Conservation (phyloP, 495 filamentous ascomycete genomes). For the Pseudotulostoma volvatum region DNA sequence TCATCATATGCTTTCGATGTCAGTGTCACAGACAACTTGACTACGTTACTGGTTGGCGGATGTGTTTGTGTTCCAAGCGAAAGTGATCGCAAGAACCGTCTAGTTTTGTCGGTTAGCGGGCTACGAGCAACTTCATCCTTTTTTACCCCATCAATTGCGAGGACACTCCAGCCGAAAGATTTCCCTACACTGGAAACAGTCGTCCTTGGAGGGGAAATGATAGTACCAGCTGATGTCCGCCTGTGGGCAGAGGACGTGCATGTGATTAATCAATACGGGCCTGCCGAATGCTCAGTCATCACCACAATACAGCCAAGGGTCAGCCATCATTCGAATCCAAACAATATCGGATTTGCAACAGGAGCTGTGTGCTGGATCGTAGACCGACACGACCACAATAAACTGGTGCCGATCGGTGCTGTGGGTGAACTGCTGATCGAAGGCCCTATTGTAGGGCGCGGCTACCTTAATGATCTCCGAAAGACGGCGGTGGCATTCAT, state of each 20-base stretch:
- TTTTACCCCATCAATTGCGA: neutral
- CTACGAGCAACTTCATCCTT: neutral
- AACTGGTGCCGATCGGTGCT: slow-evolving; percentile 14
- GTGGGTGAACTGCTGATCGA: slow-evolving; percentile 21
- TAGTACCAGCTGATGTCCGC: slow-evolving; percentile 3
- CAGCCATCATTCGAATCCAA: neutral
- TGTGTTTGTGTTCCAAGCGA: neutral
- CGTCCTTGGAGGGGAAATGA: slow-evolving; percentile 6
- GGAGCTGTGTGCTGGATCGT: slow-evolving; percentile 15
- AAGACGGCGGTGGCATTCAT: slow-evolving; percentile 17
- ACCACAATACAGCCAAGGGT: slow-evolving; percentile 1
- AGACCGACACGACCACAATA: slow-evolving; percentile 11
- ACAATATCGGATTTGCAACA: neutral
- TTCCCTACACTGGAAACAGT: slow-evolving; percentile 12
- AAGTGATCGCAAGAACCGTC: neutral
- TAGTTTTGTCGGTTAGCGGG: neutral
- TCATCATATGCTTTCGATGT: slow-evolving; percentile 1
- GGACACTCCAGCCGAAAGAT: neutral
- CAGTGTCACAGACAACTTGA: neutral
- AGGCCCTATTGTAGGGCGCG: slow-evolving; percentile 14
- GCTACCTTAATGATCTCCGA: slow-evolving; percentile 19
- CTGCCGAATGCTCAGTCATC: neutral
- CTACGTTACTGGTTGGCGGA: neutral
- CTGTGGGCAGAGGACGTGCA: neutral
- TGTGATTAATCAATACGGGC: slow-evolving; percentile 2